Percentiles rank a stretch among this genome's conserved stretches.
These are phyloP conservation scores for Crithidia fasciculata DNA, from an alignment of 208 protist genomes.

Conservation along the genomic window DNA sequence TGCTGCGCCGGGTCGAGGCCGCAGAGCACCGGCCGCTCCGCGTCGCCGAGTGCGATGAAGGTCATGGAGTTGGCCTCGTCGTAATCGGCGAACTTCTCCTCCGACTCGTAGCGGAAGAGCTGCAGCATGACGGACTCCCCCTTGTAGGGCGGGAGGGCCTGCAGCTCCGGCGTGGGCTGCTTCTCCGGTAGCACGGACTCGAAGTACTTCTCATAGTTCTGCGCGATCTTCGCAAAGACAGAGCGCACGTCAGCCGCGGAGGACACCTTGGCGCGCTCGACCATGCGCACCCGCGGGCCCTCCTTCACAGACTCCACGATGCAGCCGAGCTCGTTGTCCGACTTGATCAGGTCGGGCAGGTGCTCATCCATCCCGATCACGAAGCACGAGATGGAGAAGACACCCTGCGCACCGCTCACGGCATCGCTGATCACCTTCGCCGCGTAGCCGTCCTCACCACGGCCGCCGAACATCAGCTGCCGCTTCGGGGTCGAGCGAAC, in stretches of 20 bases:
- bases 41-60: slow-evolving; percentile 84
- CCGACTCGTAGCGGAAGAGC: slow-evolving; percentile 81
- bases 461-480: slow-evolving; percentile 81
- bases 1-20: slow-evolving; percentile 78
- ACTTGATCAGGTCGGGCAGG: slow-evolving; percentile 81
- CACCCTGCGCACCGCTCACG: slow-evolving; percentile 47
- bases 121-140: slow-evolving; percentile 86
- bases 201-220: slow-evolving; percentile 87
- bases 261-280: slow-evolving; percentile 66
- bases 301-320: slow-evolving; percentile 91
- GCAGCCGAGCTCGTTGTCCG: slow-evolving; percentile 80
- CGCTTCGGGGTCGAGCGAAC: slow-evolving; percentile 84
- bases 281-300: slow-evolving; percentile 80
- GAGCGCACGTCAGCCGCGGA: slow-evolving; percentile 58
- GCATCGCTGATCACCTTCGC: slow-evolving; percentile 70
- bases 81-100: slow-evolving; percentile 64
- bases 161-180: slow-evolving; percentile 79
- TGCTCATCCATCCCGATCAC: slow-evolving; percentile 76
- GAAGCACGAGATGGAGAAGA: slow-evolving; percentile 81
- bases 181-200: slow-evolving; percentile 74
- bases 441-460: slow-evolving; percentile 69
- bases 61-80: slow-evolving; percentile 86
- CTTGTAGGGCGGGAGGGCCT: slow-evolving; percentile 87
- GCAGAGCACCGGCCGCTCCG: slow-evolving; percentile 87
- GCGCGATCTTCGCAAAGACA: slow-evolving; percentile 62